Base-by-base conservation (phyloP, 2,329 filamentous ascomycete species). In the Thielaviopsis musarum region DNA sequence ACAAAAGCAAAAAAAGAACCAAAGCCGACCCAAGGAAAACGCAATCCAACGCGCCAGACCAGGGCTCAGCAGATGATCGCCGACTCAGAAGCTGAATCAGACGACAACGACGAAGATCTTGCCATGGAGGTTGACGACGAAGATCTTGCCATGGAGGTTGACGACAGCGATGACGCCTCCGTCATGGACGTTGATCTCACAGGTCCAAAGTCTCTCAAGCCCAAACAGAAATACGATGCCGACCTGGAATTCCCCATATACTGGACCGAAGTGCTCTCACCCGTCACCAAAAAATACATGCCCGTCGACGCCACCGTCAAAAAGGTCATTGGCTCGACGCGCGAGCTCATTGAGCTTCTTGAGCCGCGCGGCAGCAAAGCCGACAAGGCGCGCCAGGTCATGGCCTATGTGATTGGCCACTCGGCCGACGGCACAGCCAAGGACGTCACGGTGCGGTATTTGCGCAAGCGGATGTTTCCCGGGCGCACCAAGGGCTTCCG, bases 371-470 rank as follows among this genome's bases (percentile, higher is more conserved):
- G 91, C 5, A 79, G 77, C 41, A 88, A 87, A 67, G 89, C 91
- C 0, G 89, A 95, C 38, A 89, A 86, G 66, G 82, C 86, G 0
- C 91, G 88, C 65, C 91, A 97, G 69, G 82, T 95, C 13, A 89
- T 95, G 66, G 87, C 88, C 53, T 98, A 98, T 66, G 80, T 95
- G 2, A 76, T 97, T 21, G 91, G 86, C 0, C 88, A 87, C 70
- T 88, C 87, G 0, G 72, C 81, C 2, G 91, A 97, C 67, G 88
- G 88, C 1, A 91, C 89, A 0, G 91, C 89, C 13, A 97, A 97
- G 69, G 93, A 98, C 68, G 87, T 98, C 17, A 98, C 93, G 0
- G 84, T 93, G 12, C 81, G 93, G 28, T 98, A 98, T 69, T 74
- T 98, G 7, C 91, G 85, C 66, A 82, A 85, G 22, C 87, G 87